Evolutionary conservation across 495 filamentous ascomycete species (phyloP).

Genomic region (Talaromyces nanjingensis): DNA sequence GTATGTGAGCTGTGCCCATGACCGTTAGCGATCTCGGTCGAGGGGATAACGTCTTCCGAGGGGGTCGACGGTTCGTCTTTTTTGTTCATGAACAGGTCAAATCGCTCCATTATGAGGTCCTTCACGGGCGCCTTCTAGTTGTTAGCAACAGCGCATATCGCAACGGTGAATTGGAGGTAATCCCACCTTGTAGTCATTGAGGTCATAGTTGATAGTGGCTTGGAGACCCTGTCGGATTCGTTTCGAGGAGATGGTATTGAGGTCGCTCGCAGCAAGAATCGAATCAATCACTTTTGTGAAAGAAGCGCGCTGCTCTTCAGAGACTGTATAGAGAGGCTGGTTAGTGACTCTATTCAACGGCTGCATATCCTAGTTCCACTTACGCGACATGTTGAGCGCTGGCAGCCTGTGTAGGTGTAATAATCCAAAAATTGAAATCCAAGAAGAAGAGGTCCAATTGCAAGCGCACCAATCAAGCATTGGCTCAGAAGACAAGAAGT

Average conservation of each 20-base stretch:
- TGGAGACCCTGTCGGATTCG: slow-evolving; percentile 82
- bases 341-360: slow-evolving; percentile 26
- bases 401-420: neutral
- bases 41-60: slow-evolving; percentile 4
- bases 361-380: slow-evolving; percentile 11
- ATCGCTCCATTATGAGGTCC: slow-evolving; percentile 77
- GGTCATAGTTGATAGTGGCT: slow-evolving; percentile 67
- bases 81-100: slow-evolving; percentile 64
- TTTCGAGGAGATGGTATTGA: slow-evolving; percentile 88
- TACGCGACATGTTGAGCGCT: slow-evolving; percentile 8
- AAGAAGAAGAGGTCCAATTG: neutral
- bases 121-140: slow-evolving; percentile 65
- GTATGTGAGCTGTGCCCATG: slow-evolving; percentile 18
- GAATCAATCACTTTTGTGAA: slow-evolving; percentile 84
- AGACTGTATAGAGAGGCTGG: slow-evolving; percentile 49
- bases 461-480: neutral
- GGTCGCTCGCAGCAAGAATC: slow-evolving; percentile 76
- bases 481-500: neutral
- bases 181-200: slow-evolving; percentile 77
- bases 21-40: slow-evolving; percentile 35
- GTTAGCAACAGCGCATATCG: slow-evolving; percentile 2
- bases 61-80: slow-evolving; percentile 27
- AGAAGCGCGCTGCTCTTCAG: slow-evolving; percentile 54
- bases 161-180: neutral
- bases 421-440: neutral